Percentiles rank a stretch among this genome's conserved stretches.
These are phyloP conservation scores for Lagenidium sp. DNA, from an alignment of 352 stramenopile species.

Conservation along the genomic window DNA sequence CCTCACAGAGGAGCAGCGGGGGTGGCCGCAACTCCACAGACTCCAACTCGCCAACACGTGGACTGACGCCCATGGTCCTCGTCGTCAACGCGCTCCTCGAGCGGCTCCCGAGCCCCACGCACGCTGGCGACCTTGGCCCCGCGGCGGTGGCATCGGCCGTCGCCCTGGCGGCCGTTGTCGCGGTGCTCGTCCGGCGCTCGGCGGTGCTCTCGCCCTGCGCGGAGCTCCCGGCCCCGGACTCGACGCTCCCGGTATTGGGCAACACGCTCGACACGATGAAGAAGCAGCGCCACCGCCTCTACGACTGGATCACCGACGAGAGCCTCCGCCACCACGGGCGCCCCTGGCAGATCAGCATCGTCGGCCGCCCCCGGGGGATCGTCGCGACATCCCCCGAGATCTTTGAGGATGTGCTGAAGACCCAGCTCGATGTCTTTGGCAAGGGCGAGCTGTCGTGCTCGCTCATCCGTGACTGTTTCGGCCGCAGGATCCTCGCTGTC, in stretches of 20 bases:
- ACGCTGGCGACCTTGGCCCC: too few relatives aligned
- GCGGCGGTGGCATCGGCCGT: too few relatives aligned
- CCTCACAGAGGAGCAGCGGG: too few relatives aligned
- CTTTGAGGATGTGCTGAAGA: conserved; percentile 42
- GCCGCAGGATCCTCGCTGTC: conserved; percentile 51
- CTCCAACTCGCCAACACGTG: too few relatives aligned
- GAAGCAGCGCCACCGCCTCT: conserved; percentile 29
- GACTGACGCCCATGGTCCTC: too few relatives aligned
- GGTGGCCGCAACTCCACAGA: too few relatives aligned
- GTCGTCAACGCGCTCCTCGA: too few relatives aligned
- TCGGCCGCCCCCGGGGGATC: conserved; percentile 22
- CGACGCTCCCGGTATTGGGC: conserved; percentile 27
- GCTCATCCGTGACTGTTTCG: conserved; percentile 34
- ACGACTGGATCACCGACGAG: conserved; percentile 45
- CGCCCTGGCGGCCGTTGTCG: too few relatives aligned
- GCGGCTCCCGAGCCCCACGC: too few relatives aligned
- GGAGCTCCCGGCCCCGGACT: conserved; percentile 8
- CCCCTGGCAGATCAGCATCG: conserved; percentile 20
- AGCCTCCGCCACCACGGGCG: conserved; percentile 14
- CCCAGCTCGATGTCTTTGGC: conserved; percentile 32
- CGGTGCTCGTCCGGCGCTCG: too few relatives aligned
- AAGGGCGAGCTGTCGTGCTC: conserved; percentile 25
- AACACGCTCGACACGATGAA: conserved; percentile 40
- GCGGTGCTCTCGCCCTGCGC: too few relatives aligned
- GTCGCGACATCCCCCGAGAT: conserved; percentile 20